Base-by-base conservation (phyloP, 164 flowering plant species). In the Vitis rotundifolia region DNA sequence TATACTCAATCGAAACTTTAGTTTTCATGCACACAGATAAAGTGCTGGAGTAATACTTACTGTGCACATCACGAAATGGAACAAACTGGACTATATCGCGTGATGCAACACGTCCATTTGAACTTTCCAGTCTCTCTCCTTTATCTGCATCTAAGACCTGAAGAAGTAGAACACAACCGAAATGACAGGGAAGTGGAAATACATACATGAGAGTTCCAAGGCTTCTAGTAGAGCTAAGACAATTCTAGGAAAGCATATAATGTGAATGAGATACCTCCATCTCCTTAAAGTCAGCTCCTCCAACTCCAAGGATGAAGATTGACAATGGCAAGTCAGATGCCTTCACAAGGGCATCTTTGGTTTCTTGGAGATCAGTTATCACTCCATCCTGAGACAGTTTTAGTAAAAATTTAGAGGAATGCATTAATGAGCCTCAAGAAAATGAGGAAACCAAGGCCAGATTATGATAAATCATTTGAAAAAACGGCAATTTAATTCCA, bases 71-170 rank as follows among this genome's bases (percentile, higher is more conserved):
- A 9, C 92, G 86, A 37, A 90, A 71, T 54, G 95, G 93, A 68
- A 92, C 86, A 83, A 92, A 92, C 70, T 92, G 97, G 51, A 90
- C 90, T 51, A 92, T 87, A 71, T 92, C 91, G 59, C 97, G 94
- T 2, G 91, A 75, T 59, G 92, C 90, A 60, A 90, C 83, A 56
- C 88, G 89, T 13, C 92, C 94, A 11, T 77, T 79, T 65, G 92
- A 70, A 71, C 88, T 85, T 70, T 90, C 90, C 44, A 90, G 90
- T 68, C 86, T 77, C 37, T 86, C 91, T 60, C 86, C 89, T 74
- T 82, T 86, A 66, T 88, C 89, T 15, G 86, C 89, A 71, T 90
- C 92, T 48, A 90, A 73, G 37, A 84, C 68, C 94, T 90, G 79
- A 37, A 37, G 44, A 37, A 37, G 44, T 37, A 3, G 44, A 37